Conservation (phyloP, 192 early-diverging fungal species). For the Diversispora eburnea region DNA sequence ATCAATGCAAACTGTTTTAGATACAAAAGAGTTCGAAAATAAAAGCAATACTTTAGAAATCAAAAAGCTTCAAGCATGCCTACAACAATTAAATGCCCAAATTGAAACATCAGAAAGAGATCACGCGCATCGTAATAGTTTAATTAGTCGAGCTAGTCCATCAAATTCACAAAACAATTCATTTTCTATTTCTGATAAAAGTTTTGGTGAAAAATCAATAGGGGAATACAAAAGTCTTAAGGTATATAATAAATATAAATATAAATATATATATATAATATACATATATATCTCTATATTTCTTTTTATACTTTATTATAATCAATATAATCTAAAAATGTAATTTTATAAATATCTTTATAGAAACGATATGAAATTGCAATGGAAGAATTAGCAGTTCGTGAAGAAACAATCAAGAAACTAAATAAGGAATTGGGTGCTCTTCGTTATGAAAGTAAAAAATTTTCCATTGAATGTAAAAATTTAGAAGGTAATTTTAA, state of each 20-base stretch:
- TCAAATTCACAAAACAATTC: too few relatives aligned
- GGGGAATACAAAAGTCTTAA: too few relatives aligned
- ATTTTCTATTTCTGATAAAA: too few relatives aligned
- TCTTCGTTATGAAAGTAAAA: neutral
- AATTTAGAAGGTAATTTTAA: neutral
- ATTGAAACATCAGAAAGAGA: slow-evolving; percentile 1
- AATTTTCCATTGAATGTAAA: neutral
- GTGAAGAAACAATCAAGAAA: neutral
- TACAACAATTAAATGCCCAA: neutral
- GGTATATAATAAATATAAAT: too few relatives aligned
- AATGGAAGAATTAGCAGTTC: neutral
- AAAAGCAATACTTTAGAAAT: neutral
- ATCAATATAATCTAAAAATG: neutral
- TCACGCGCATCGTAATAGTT: neutral
- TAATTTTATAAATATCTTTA: neutral
- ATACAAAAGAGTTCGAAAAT: neutral
- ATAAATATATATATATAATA: too few relatives aligned
- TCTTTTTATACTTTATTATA: neutral
- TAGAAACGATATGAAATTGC: slow-evolving; percentile 6
- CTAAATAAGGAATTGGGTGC: neutral
- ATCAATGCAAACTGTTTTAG: neutral
- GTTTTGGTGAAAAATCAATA: too few relatives aligned
- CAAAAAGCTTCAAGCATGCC: neutral
- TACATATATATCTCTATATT: neutral
- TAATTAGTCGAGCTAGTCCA: neutral